These are phyloP conservation scores for Cajanus cajan DNA, from an alignment of 306 rosid species.

Conservation along the genomic window DNA sequence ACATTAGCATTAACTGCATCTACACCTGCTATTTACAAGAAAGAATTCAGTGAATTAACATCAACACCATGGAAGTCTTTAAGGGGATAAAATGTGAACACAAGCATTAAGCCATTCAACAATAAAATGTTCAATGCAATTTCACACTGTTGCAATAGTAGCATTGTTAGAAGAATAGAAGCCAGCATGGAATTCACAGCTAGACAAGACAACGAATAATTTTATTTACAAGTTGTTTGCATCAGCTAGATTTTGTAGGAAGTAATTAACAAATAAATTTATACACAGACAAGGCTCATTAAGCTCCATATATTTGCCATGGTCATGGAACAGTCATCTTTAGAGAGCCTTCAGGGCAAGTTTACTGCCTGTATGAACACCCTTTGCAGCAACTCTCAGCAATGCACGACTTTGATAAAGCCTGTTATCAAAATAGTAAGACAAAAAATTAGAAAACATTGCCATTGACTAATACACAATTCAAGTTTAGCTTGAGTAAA, in stretches of 20 bases:
- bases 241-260: background rate
- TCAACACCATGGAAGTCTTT: background rate
- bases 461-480: background rate
- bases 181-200: background rate
- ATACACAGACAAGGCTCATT: background rate
- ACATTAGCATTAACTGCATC: no score
- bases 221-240: constrained; percentile 55
- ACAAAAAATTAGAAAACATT: background rate
- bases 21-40: background rate
- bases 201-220: background rate
- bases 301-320: constrained; percentile 20
- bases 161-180: background rate
- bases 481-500: constrained; percentile 5
- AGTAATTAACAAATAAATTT: constrained; percentile 6
- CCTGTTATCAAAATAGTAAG: constrained; percentile 43
- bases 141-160: background rate
- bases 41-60: background rate
- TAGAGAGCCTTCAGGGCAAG: constrained; percentile 60
- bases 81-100: background rate
- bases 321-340: constrained; percentile 32
- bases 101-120: background rate
- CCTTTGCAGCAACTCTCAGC: constrained; percentile 67
- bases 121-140: constrained; percentile 24
- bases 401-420: constrained; percentile 67
- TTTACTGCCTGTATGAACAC: constrained; percentile 67